phyloP scores from a whole-genome alignment of 306 rosid genomes.

The Aeschynomene evenia region DNA sequence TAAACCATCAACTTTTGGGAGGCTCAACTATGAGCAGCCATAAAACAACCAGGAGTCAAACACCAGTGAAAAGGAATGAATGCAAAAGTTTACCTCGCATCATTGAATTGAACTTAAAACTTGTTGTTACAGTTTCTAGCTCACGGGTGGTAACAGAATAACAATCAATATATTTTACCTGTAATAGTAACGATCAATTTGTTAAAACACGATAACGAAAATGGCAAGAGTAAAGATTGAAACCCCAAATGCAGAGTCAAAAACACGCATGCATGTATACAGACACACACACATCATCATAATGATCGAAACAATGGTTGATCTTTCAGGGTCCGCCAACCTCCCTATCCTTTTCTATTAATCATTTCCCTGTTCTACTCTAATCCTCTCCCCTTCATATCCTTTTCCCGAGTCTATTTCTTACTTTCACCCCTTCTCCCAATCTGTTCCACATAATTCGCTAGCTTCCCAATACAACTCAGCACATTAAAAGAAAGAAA shows the following conservation, averaged over 20 bases:
- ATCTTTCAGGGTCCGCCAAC: too few species aligned
- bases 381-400: neutral
- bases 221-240: neutral
- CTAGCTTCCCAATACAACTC: neutral
- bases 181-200: slow-evolving; percentile 22
- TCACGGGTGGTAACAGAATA: slow-evolving; percentile 62
- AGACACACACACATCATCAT: too few species aligned
- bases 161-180: slow-evolving; percentile 88
- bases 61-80: slow-evolving; percentile 23
- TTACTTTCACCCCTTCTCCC: neutral
- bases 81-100: slow-evolving; percentile 74
- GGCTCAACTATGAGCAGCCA: neutral
- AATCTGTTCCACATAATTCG: neutral
- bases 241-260: neutral
- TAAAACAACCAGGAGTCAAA: neutral
- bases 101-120: slow-evolving; percentile 85
- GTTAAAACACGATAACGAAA: neutral
- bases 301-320: too few species aligned
- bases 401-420: neutral
- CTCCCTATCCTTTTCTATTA: too few species aligned
- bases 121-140: slow-evolving; percentile 74
- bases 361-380: neutral
- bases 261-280: slow-evolving; percentile 9
- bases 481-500: neutral
- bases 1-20: neutral